Evolutionary conservation across 495 filamentous ascomycete species (phyloP).

Genomic region (Aspergillus nanangensis): DNA sequence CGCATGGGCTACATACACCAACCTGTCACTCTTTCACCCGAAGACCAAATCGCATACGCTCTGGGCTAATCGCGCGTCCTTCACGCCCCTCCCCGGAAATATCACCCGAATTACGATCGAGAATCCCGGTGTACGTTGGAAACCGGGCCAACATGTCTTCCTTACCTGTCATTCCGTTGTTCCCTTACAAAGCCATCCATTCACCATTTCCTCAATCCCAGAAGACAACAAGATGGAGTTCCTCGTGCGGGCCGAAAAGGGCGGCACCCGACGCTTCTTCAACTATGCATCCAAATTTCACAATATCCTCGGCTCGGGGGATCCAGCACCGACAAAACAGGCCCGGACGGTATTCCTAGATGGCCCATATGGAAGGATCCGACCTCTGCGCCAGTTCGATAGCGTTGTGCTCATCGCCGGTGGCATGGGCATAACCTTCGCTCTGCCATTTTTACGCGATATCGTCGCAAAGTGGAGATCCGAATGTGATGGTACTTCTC

Average conservation of each 20-base stretch:
- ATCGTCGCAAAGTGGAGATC: conserved; percentile 37
- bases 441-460: conserved; percentile 48
- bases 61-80: conserved; percentile 48
- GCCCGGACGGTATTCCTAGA: conserved; percentile 32
- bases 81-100: conserved; percentile 57
- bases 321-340: conserved; percentile 20
- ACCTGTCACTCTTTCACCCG: conserved; percentile 56
- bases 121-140: conserved; percentile 67
- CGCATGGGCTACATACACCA: conserved; percentile 54
- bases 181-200: conserved; percentile 72
- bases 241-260: conserved; percentile 64
- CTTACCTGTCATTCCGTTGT: conserved; percentile 66
- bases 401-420: conserved; percentile 60
- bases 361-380: conserved; percentile 50
- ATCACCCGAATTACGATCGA: conserved; percentile 67
- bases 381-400: conserved; percentile 51
- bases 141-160: conserved; percentile 74
- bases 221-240: conserved; percentile 61
- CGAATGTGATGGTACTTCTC: conserved; percentile 7
- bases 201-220: conserved; percentile 68
- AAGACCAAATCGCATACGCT: conserved; percentile 15
- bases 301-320: conserved; percentile 11
- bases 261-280: conserved; percentile 66
- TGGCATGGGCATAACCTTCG: conserved; percentile 53
- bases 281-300: conserved; percentile 51